Conservation (phyloP, 495 filamentous ascomycete genomes). For the Pyronema domesticum region DNA sequence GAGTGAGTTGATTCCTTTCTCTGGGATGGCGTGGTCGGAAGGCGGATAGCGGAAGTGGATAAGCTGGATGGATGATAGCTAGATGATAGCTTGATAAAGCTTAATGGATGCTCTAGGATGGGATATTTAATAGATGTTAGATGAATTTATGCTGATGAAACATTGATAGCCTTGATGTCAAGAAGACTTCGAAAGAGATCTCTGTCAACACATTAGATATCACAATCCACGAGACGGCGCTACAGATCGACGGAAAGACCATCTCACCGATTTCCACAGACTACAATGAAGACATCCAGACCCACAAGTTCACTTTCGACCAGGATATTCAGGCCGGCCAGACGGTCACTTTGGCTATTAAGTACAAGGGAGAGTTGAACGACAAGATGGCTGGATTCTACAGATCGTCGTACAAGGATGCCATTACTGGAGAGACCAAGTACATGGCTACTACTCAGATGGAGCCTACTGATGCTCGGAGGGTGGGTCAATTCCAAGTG, state of each 20-base stretch:
- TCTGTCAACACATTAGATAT: slow-evolving; percentile 77
- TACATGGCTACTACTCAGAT: slow-evolving; percentile 64
- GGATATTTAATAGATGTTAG: neutral
- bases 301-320: slow-evolving; percentile 45
- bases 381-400: slow-evolving; percentile 76
- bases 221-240: slow-evolving; percentile 56
- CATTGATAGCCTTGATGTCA: slow-evolving; percentile 45
- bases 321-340: slow-evolving; percentile 38
- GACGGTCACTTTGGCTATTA: slow-evolving; percentile 47
- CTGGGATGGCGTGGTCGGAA: neutral
- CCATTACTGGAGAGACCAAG: slow-evolving; percentile 36
- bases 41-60: neutral
- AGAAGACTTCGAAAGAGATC: slow-evolving; percentile 69
- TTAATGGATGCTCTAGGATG: neutral
- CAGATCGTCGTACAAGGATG: slow-evolving; percentile 54
- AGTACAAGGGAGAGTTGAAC: slow-evolving; percentile 50
- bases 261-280: slow-evolving; percentile 5
- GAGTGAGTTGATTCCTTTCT: slow-evolving; percentile 28
- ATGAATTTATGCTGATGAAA: slow-evolving; percentile 4
- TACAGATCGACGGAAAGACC: slow-evolving; percentile 37
- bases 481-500: slow-evolving; percentile 18
- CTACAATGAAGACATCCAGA: slow-evolving; percentile 47
- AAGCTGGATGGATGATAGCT: neutral
- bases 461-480: slow-evolving; percentile 60
- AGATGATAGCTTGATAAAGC: neutral